A percentile compares a stretch with the other conserved stretches of the same genome.
Evolutionary conservation across 2,329 filamentous ascomycete species (phyloP).

Genomic region (Beauveria rudraprayagi): DNA sequence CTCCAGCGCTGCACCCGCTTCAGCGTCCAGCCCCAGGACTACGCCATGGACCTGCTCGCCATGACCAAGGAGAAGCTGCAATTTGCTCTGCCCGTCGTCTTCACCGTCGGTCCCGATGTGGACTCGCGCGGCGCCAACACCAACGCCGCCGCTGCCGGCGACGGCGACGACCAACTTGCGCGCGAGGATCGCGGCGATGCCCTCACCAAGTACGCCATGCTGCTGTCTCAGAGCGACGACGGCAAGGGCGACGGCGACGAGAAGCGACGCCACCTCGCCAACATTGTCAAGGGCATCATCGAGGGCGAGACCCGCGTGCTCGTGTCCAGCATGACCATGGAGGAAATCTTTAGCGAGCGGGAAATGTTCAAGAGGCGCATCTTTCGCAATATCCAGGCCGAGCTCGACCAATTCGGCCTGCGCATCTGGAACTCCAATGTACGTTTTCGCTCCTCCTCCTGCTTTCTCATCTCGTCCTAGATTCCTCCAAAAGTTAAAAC

Average conservation of each 20-base stretch:
- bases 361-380: slow-evolving; percentile 71
- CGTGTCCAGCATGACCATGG: slow-evolving; percentile 86
- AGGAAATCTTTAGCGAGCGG: slow-evolving; percentile 74
- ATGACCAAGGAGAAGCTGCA: slow-evolving; percentile 88
- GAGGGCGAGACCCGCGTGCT: slow-evolving; percentile 80
- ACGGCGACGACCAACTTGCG: slow-evolving; percentile 19
- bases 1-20: slow-evolving; percentile 58
- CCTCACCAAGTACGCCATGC: slow-evolving; percentile 73
- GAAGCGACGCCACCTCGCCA: slow-evolving; percentile 57
- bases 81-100: slow-evolving; percentile 73
- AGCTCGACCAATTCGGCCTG: slow-evolving; percentile 73
- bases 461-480: not conserved
- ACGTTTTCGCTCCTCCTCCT: not conserved
- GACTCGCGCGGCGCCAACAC: slow-evolving; percentile 45
- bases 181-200: slow-evolving; percentile 50
- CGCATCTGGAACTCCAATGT: slow-evolving; percentile 63
- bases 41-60: slow-evolving; percentile 72
- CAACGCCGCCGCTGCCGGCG: slow-evolving; percentile 15
- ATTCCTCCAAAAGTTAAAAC: not conserved
- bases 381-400: slow-evolving; percentile 67
- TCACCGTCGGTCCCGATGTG: slow-evolving; percentile 76
- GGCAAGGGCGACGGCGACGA: slow-evolving; percentile 29
- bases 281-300: slow-evolving; percentile 84
- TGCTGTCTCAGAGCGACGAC: slow-evolving; percentile 63
- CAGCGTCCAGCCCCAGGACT: slow-evolving; percentile 69